A percentile compares a stretch with the other conserved stretches of the same genome.
Conservation (phyloP, 176 grass and related monocot genomes). For the Cocos nucifera region DNA sequence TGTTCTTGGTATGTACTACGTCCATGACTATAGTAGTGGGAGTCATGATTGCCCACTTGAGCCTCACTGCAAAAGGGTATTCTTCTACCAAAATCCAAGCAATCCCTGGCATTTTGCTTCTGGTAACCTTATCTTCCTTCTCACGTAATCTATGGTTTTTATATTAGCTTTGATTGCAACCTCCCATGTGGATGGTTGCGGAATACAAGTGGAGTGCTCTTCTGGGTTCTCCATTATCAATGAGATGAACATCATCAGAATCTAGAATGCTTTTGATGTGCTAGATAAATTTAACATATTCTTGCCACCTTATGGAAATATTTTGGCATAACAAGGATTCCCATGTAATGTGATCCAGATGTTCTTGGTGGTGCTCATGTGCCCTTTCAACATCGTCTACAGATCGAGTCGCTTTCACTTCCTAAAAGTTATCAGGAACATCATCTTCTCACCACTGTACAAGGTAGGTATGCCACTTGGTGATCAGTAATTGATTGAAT, state of each 20-base stretch:
- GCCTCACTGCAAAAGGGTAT: constrained; percentile 49
- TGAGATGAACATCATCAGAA: background rate
- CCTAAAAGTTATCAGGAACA: constrained; percentile 77
- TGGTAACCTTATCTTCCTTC: constrained; percentile 36
- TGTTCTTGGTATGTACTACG: constrained; percentile 72
- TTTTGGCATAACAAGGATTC: constrained; percentile 27
- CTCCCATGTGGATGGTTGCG: too few species aligned
- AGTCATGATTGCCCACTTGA: constrained; percentile 75
- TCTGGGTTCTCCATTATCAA: background rate
- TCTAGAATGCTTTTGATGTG: constrained; percentile 3
- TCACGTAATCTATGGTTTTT: too few species aligned
- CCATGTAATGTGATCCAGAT: constrained; percentile 47
- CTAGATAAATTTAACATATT: constrained; percentile 6
- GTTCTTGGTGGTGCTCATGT: constrained; percentile 62
- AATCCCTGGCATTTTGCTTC: constrained; percentile 72
- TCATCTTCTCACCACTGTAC: constrained; percentile 85
- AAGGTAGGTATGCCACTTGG: constrained; percentile 58
- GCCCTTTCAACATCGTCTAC: constrained; percentile 78
- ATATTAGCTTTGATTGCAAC: too few species aligned
- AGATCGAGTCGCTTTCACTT: constrained; percentile 73
- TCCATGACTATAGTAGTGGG: constrained; percentile 69
- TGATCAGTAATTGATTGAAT: background rate
- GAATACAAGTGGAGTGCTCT: background rate
- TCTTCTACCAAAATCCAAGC: constrained; percentile 76
- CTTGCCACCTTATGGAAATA: constrained; percentile 5